Evolutionary conservation across 306 rosid species (phyloP).

Genomic region (Sindora glabra): DNA sequence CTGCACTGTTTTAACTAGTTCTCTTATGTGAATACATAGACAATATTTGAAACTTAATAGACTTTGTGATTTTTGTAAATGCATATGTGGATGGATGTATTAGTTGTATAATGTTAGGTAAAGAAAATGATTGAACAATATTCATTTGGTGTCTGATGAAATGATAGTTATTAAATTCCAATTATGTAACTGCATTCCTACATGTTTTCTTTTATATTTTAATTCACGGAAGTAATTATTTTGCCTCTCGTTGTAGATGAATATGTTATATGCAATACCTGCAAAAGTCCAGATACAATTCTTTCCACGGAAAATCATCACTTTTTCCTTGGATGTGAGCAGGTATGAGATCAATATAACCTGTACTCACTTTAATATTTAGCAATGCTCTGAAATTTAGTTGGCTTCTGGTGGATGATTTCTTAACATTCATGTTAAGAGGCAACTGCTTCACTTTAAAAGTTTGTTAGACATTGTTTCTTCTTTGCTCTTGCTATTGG

Average conservation of each 20-base stretch:
- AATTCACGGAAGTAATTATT: background rate
- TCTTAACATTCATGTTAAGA: background rate
- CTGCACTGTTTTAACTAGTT: too few species aligned
- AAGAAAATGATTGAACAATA: background rate
- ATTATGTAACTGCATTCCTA: background rate
- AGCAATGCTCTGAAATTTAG: background rate
- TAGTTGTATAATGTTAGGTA: background rate
- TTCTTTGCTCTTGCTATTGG: background rate
- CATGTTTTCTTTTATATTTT: background rate
- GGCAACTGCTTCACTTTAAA: background rate
- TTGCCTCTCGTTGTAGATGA: background rate
- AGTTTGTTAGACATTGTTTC: background rate
- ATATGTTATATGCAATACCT: background rate
- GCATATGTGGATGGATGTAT: background rate
- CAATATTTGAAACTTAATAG: too few species aligned
- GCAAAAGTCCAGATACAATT: background rate
- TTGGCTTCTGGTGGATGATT: background rate
- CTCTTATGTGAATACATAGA: too few species aligned
- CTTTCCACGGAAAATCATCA: background rate
- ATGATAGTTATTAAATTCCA: background rate
- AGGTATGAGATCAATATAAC: background rate
- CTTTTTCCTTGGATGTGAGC: background rate
- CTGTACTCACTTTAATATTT: background rate
- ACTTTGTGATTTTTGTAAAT: too few species aligned
- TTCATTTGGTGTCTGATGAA: too few species aligned